These are phyloP conservation scores for Pythium pyrilobum DNA, from an alignment of 352 stramenopile genomes.

Conservation along the genomic window DNA sequence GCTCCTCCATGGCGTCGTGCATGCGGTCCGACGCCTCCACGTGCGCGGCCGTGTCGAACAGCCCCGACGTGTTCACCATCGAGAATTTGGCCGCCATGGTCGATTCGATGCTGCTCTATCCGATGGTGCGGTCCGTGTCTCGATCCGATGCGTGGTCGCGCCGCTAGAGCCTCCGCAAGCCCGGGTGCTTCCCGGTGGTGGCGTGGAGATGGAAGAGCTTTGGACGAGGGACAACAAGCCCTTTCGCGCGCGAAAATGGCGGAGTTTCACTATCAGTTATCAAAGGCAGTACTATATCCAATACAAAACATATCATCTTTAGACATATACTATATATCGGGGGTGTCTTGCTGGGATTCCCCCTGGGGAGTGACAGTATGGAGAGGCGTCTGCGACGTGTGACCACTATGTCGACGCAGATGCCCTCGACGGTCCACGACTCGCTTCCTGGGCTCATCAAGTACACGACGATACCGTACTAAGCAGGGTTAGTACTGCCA, in stretches of 20 bases:
- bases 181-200: not conserved
- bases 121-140: not conserved
- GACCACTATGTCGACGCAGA: no score
- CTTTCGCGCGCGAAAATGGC: not conserved
- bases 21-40: conserved; percentile 68
- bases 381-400: no score
- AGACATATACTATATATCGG: no score
- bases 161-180: not conserved
- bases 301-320: no score
- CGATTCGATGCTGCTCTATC: not conserved
- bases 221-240: conserved; percentile 4
- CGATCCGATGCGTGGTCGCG: not conserved
- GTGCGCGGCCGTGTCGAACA: conserved; percentile 69
- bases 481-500: no score
- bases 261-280: no score
- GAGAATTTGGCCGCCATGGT: conserved; percentile 77
- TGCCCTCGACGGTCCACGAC: no score
- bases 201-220: not conserved
- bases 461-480: no score
- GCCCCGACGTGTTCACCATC: conserved; percentile 65
- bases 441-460: no score
- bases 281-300: not conserved
- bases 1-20: conserved; percentile 65
- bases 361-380: no score
- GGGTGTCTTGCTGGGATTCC: no score